These are phyloP conservation scores for Peronospora destructor DNA, from an alignment of 352 stramenopile genomes.

Conservation along the genomic window DNA sequence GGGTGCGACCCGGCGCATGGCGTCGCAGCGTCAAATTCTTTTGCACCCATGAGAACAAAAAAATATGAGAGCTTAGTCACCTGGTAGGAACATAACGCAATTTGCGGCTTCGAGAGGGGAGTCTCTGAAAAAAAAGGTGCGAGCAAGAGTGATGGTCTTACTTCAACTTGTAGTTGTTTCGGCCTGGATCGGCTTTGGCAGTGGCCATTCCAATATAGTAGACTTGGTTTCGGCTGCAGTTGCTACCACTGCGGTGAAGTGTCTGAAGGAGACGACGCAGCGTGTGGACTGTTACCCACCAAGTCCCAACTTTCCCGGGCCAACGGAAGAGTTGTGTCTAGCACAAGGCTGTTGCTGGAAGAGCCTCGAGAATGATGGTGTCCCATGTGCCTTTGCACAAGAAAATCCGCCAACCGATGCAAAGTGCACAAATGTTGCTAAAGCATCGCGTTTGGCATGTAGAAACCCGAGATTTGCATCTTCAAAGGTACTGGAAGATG, in stretches of 20 bases:
- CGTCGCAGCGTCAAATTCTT: not conserved
- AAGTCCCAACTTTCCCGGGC: constrained; percentile 49
- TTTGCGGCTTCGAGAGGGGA: constrained; percentile 13
- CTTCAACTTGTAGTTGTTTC: constrained; percentile 15
- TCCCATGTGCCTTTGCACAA: constrained; percentile 62
- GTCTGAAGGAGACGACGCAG: constrained; percentile 20
- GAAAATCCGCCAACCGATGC: constrained; percentile 5
- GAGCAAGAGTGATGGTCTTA: constrained; percentile 21
- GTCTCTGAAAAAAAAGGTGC: not conserved
- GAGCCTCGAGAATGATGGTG: constrained; percentile 39
- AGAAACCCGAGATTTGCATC: constrained; percentile 61
- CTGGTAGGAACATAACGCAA: constrained; percentile 19
- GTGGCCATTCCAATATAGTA: constrained; percentile 4
- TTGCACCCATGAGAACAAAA: not conserved
- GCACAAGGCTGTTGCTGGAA: constrained; percentile 84
- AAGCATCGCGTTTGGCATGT: constrained; percentile 51
- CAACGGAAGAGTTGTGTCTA: constrained; percentile 70
- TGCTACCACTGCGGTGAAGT: constrained; percentile 15
- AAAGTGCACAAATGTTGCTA: constrained; percentile 34
- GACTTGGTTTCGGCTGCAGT: constrained; percentile 10
- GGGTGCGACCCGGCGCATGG: constrained; percentile 21
- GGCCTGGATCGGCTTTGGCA: constrained; percentile 10
- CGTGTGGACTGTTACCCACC: constrained; percentile 74
- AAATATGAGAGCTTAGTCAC: not conserved
- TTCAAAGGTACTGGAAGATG: constrained; percentile 21